phyloP scores from a whole-genome alignment of 2,329 filamentous ascomycete genomes.

The Colletotrichum cordylinicola region DNA sequence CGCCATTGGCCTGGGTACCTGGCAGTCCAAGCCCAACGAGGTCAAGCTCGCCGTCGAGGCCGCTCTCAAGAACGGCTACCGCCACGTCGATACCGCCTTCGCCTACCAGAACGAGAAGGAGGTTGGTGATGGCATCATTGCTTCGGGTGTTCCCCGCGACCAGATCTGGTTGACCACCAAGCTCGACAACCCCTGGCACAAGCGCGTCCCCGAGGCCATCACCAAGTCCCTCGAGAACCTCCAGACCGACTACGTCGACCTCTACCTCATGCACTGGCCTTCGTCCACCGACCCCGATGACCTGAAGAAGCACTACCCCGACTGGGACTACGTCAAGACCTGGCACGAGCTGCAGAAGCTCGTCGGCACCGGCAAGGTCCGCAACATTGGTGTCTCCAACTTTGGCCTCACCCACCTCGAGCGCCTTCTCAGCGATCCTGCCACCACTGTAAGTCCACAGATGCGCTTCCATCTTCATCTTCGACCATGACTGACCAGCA shows the following conservation, averaged over 20 bases:
- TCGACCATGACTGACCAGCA: not conserved
- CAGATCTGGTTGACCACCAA: slow-evolving; percentile 81
- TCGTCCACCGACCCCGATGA: slow-evolving; percentile 67
- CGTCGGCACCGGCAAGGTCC: slow-evolving; percentile 71
- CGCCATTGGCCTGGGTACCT: slow-evolving; percentile 78
- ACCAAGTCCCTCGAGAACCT: slow-evolving; percentile 65
- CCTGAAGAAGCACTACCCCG: slow-evolving; percentile 70
- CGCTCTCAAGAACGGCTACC: slow-evolving; percentile 72
- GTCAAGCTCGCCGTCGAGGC: slow-evolving; percentile 74
- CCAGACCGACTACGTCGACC: slow-evolving; percentile 69
- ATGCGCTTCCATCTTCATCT: not conserved
- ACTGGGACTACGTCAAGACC: slow-evolving; percentile 86
- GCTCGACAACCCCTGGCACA: slow-evolving; percentile 82
- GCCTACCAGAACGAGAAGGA: slow-evolving; percentile 80
- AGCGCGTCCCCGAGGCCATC: slow-evolving; percentile 68
- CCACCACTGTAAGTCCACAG: slow-evolving; percentile 56
- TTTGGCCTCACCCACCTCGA: slow-evolving; percentile 83
- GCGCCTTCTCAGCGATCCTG: slow-evolving; percentile 72
- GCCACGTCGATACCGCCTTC: slow-evolving; percentile 78
- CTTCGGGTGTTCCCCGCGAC: slow-evolving; percentile 67
- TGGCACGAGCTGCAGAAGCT: slow-evolving; percentile 77
- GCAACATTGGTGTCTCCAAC: slow-evolving; percentile 87
- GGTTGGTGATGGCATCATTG: slow-evolving; percentile 69
- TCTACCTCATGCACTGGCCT: slow-evolving; percentile 79
- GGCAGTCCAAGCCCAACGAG: slow-evolving; percentile 75